phyloP scores from a whole-genome alignment of 2,329 filamentous ascomycete genomes.

The Myotisia sp. region DNA sequence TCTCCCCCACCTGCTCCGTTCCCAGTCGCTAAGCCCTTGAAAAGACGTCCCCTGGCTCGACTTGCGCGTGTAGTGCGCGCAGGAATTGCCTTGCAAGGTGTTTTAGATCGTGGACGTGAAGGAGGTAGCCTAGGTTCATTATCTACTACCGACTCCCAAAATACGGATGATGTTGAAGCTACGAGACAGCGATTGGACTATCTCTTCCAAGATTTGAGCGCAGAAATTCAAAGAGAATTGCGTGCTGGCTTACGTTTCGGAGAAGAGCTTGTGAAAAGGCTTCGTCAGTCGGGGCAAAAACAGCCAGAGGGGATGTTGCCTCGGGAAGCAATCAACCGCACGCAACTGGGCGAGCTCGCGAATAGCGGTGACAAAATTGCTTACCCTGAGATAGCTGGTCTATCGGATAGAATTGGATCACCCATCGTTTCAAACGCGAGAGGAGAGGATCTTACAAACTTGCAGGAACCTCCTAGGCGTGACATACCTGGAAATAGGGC shows the following conservation, averaged over 20 bases:
- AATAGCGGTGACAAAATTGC: not conserved
- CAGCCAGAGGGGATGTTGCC: slow-evolving; percentile 2
- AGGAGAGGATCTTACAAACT: not conserved
- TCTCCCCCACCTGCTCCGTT: slow-evolving; percentile 3
- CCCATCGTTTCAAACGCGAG: not conserved
- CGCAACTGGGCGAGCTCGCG: not conserved
- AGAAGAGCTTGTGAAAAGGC: slow-evolving; percentile 29
- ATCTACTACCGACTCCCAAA: slow-evolving; percentile 7
- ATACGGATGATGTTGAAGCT: slow-evolving; percentile 12
- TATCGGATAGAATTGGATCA: not conserved
- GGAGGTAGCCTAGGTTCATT: slow-evolving; percentile 10
- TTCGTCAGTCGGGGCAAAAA: slow-evolving; percentile 12
- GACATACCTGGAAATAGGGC: slow-evolving; percentile 6
- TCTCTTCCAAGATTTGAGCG: slow-evolving; percentile 25
- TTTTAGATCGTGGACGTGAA: slow-evolving; percentile 13
- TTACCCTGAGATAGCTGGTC: slow-evolving; percentile 2
- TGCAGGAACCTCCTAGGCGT: slow-evolving; percentile 1
- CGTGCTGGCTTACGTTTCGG: slow-evolving; percentile 29
- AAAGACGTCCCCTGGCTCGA: slow-evolving; percentile 16
- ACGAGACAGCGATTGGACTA: slow-evolving; percentile 21
- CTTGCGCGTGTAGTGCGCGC: slow-evolving; percentile 24
- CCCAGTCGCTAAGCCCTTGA: slow-evolving; percentile 3
- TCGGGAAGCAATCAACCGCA: not conserved
- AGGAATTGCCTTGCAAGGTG: slow-evolving; percentile 25
- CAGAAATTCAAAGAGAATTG: slow-evolving; percentile 27